Conservation (phyloP, 352 stramenopile genomes). For the Phytophthora pseudosyringae region DNA sequence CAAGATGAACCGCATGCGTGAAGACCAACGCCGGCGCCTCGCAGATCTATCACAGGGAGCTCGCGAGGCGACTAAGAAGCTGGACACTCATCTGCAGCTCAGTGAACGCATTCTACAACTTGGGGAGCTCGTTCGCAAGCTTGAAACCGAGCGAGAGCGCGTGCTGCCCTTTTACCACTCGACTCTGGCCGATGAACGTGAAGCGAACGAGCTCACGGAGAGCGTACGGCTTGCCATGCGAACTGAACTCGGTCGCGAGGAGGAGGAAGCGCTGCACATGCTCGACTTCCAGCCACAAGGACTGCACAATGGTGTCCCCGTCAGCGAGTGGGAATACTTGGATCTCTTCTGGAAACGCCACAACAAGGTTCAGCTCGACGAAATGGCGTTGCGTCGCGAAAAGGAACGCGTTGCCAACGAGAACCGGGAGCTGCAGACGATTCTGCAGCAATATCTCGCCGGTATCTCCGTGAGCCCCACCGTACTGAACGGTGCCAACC, state of each 20-base stretch:
- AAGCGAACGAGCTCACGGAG: slow-evolving; percentile 69
- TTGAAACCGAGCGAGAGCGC: slow-evolving; percentile 93
- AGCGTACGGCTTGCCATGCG: slow-evolving; percentile 59
- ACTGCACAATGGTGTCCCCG: slow-evolving; percentile 50
- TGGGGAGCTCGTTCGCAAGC: slow-evolving; percentile 90
- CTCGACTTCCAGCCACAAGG: slow-evolving; percentile 66
- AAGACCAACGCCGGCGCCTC: slow-evolving; percentile 82
- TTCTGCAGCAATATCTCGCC: slow-evolving; percentile 94
- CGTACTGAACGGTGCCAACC: slow-evolving; percentile 92
- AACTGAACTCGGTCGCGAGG: slow-evolving; percentile 29
- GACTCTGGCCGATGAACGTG: slow-evolving; percentile 62
- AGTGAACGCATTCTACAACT: slow-evolving; percentile 90
- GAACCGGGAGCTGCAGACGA: slow-evolving; percentile 91
- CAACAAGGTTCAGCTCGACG: slow-evolving; percentile 95
- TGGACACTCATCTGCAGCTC: slow-evolving; percentile 73
- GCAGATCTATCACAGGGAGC: slow-evolving; percentile 84
- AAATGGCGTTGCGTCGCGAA: slow-evolving; percentile 90
- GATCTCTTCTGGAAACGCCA: slow-evolving; percentile 95
- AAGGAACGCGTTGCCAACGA: slow-evolving; percentile 85
- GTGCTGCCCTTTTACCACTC: slow-evolving; percentile 88
- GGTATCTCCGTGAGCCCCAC: slow-evolving; percentile 93
- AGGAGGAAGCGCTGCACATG: slow-evolving; percentile 50
- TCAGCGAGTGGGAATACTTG: slow-evolving; percentile 85
- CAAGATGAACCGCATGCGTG: slow-evolving; percentile 91
- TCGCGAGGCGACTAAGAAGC: slow-evolving; percentile 71